These are phyloP conservation scores for Zymoseptoria brevis DNA, from an alignment of 2,329 filamentous ascomycete species.

Conservation along the genomic window DNA sequence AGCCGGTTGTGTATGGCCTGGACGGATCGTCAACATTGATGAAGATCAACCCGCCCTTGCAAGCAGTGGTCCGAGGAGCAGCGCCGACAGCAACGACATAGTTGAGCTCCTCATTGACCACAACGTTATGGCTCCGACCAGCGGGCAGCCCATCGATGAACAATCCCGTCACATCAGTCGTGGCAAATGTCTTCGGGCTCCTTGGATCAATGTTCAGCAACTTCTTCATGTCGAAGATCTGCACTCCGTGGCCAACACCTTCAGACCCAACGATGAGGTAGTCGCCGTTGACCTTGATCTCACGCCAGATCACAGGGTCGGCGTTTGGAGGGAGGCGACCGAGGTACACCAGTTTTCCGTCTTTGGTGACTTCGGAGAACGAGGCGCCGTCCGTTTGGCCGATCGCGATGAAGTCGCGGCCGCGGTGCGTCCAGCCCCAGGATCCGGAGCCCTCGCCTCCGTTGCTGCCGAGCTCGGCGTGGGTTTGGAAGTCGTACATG, in stretches of 20 bases:
- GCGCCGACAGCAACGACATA: conserved; percentile 40
- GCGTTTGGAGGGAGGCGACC: conserved; percentile 45
- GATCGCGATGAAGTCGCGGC: conserved; percentile 49
- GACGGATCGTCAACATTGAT: conserved; percentile 46
- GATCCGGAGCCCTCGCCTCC: conserved; percentile 39
- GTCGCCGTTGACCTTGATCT: conserved; percentile 42
- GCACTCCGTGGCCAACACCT: conserved; percentile 47
- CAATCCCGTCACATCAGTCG: conserved; percentile 31
- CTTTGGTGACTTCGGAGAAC: conserved; percentile 46
- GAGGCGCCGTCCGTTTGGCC: conserved; percentile 50
- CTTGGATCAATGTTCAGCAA: conserved; percentile 42
- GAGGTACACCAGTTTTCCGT: conserved; percentile 46
- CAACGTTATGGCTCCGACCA: conserved; percentile 47
- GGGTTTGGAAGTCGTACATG: conserved; percentile 49
- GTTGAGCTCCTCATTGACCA: conserved; percentile 43
- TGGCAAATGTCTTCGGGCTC: conserved; percentile 38
- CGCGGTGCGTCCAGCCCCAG: conserved; percentile 48
- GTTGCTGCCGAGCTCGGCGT: conserved; percentile 45
- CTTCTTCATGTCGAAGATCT: conserved; percentile 57
- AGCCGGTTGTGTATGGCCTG: conserved; percentile 45
- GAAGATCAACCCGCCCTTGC: conserved; percentile 47
- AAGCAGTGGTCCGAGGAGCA: conserved; percentile 37
- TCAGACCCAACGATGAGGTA: conserved; percentile 40
- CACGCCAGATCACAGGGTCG: conserved; percentile 44
- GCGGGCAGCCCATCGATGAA: conserved; percentile 37